Evolutionary conservation across 139 green algal species (phyloP), one percentile per base, ranked within the genome.

Genomic region (Coelastrella sp.): DNA sequence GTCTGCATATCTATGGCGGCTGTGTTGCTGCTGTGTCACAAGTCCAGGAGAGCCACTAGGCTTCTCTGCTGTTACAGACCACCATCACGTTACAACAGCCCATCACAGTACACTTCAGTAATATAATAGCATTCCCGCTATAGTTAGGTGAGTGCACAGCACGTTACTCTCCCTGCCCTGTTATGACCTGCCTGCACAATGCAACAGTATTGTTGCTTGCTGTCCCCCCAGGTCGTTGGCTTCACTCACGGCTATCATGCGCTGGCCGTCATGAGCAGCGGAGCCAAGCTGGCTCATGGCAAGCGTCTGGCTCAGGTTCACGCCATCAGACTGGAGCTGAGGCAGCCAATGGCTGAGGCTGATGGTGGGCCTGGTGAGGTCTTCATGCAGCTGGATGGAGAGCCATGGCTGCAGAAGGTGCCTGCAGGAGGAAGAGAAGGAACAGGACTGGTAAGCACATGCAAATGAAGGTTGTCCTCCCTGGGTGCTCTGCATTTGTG

Each of bases 381-480:
- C 17, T 89, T 92, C 86, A 94, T 96, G 91, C 95, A 98, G 87
- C 57, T 98, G 37, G 95, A 98, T 75, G 95, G 95, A 0, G 95
- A 98, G 91, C 95, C 95, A 2, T 98, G 95, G 95, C 78, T 81
- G 81, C 95, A 98, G 89, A 60, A 87, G 48, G 88, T 98, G 38
- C 95, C 95, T 0, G 53, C 59, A 32, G 77, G 72, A 2, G 66
- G 15, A 21, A 19, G 38, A 30, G 15, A 27, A 32, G 53, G 53
- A 27, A 27, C 19, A 32, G 66, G n/a, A 15, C 35, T 75, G 66
- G 66, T 75, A n/a, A 43, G 66, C 23, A n/a, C 45, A 57, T 57
- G 45, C 45, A 57, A 2, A 57, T 57, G 45, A 57, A 9, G 45
- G 45, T 1, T 57, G n/a, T n/a, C n/a, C n/a, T n/a, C n/a, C n/a